Evolutionary conservation across 345 rosid species (phyloP), one percentile per base, ranked within the genome.

Genomic region (Gossypium turneri): DNA sequence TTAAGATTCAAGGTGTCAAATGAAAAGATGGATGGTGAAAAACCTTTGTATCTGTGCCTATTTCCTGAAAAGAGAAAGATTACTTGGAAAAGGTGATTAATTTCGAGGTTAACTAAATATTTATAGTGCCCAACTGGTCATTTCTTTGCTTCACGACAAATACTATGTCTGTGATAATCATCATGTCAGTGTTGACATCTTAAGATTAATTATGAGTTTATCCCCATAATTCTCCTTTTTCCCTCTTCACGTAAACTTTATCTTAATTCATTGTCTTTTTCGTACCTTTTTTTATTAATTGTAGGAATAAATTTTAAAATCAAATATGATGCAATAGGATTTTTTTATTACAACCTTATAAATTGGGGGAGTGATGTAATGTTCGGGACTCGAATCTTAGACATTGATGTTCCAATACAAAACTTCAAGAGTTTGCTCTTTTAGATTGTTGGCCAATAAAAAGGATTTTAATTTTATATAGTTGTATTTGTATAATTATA

Each of bases 91-190:
- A 85, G 75, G 79, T 3, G 69, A 61, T 57, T 20, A 45, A 34
- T 72, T 73, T 61, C n/a, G 13, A 81, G 78, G 78, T 55, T 45
- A 70, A 67, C 55, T 78, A 15, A 20, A 57, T 57, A 57, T 10
- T 55, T 9, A 53, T 25, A 85, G 72, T 83, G 88, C 84, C 79
- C 86, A 85, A 81, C 81, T 85, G 86, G 86, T 86, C 87, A 85
- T 83, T 67, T 88, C 87, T 77, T 59, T 76, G 83, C 81, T 82
- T 77, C 75, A 87, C 74, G 65, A 72, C 79, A 82, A 81, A 81
- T 20, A 57, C 7, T 1, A 22, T 56, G 79, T 76, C 72, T 81
- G 84, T 77, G 72, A 71, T 82, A 82, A 88, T 88, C 62, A 59
- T 59, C 81, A 88, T 88, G 44, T 78, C 87, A 83, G 57, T 63